Evolutionary conservation across 2,329 filamentous ascomycete species (phyloP).

Genomic region (Clonostachys chloroleuca): DNA sequence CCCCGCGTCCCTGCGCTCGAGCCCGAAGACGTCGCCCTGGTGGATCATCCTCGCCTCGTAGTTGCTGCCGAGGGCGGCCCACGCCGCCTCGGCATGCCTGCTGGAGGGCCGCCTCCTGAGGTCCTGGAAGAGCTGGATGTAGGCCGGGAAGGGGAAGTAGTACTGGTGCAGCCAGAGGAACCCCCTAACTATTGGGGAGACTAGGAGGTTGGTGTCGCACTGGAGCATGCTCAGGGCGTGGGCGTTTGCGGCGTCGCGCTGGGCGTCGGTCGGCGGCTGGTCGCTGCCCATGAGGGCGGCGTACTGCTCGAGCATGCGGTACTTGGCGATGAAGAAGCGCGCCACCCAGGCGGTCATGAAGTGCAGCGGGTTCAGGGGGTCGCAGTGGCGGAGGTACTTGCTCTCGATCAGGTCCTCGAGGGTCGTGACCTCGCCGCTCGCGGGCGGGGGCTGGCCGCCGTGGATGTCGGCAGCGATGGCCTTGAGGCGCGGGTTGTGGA

Average conservation of each 20-base stretch:
- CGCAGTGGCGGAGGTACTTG: constrained; percentile 35
- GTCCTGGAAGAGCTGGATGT: constrained; percentile 29
- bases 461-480: constrained; percentile 10
- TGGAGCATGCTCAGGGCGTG: constrained; percentile 26
- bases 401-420: constrained; percentile 37
- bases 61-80: constrained; percentile 23
- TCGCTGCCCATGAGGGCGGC: constrained; percentile 13
- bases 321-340: constrained; percentile 39
- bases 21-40: not conserved
- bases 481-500: constrained; percentile 23
- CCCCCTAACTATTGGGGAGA: constrained; percentile 18
- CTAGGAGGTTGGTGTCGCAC: constrained; percentile 24
- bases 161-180: constrained; percentile 29
- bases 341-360: constrained; percentile 30
- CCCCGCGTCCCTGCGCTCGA: not conserved
- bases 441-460: not conserved
- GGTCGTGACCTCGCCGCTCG: constrained; percentile 17
- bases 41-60: constrained; percentile 12
- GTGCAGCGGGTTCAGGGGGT: constrained; percentile 30
- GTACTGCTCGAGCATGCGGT: constrained; percentile 43
- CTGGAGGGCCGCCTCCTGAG: constrained; percentile 15
- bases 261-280: constrained; percentile 13
- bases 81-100: constrained; percentile 16
- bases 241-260: constrained; percentile 18
- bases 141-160: constrained; percentile 34